A percentile compares a stretch with the other conserved stretches of the same genome.
These are phyloP conservation scores for Boletus pseudopeckii DNA, from an alignment of 768 basidiomycete genomes.

Conservation along the genomic window DNA sequence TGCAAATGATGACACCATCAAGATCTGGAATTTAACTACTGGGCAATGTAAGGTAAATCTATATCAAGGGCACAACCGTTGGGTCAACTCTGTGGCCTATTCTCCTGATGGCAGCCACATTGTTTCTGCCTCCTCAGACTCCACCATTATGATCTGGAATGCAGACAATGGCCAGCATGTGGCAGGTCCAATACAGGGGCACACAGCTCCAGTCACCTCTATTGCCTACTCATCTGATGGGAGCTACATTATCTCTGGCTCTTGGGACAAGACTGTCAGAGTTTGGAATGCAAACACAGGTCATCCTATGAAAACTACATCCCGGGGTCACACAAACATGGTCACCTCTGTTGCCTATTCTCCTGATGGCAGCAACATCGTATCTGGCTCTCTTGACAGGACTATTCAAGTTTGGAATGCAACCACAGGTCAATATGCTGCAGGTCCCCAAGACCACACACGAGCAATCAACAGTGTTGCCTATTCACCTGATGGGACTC, in stretches of 20 bases:
- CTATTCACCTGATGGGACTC: conserved; percentile 21
- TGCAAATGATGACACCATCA: conserved; percentile 11
- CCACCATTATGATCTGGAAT: conserved; percentile 21
- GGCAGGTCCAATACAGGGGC: conserved; percentile 15
- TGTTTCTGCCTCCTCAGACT: conserved; percentile 24
- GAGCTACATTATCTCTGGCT: conserved; percentile 11
- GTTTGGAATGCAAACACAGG: conserved; percentile 14
- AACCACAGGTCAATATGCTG: conserved; percentile 3
- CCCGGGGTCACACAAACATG: background rate
- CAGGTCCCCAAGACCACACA: background rate
- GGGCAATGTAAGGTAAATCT: conserved; percentile 6
- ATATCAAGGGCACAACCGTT: conserved; percentile 3
- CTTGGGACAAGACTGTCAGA: conserved; percentile 13
- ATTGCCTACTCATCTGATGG: conserved; percentile 19
- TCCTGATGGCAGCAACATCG: conserved; percentile 11
- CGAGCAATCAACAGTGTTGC: background rate
- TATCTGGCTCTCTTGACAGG: conserved; percentile 8
- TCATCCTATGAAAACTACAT: background rate
- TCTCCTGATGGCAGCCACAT: conserved; percentile 25
- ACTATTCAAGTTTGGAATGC: conserved; percentile 11
- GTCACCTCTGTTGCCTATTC: conserved; percentile 15
- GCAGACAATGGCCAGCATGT: conserved; percentile 9
- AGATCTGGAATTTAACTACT: conserved; percentile 18
- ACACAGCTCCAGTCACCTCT: conserved; percentile 8
- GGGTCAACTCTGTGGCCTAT: conserved; percentile 18